Conservation (phyloP, 257 asterid species). For the Eucommia ulmoides region DNA sequence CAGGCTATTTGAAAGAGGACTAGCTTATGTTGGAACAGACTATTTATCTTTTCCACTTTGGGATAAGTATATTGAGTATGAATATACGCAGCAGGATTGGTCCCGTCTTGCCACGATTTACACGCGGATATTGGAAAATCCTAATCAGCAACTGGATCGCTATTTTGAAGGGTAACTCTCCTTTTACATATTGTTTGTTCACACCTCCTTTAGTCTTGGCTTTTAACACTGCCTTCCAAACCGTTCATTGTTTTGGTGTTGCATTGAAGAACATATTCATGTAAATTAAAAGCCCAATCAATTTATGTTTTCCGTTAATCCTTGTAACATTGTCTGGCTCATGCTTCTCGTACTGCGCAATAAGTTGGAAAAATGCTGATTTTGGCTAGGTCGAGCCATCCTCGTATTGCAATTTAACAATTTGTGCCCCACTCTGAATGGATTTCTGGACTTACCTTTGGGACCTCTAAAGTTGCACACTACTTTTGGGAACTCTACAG, state of each 20-base stretch:
- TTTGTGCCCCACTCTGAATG: too few relatives aligned
- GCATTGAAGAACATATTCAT: neutral
- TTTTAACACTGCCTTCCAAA: neutral
- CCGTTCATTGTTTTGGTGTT: slow-evolving; percentile 1
- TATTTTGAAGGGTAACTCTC: slow-evolving; percentile 82
- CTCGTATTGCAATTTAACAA: too few relatives aligned
- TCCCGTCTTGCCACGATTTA: slow-evolving; percentile 70
- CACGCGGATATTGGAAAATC: slow-evolving; percentile 70
- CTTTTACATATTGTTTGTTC: neutral
- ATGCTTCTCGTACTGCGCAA: too few relatives aligned
- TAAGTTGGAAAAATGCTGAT: too few relatives aligned
- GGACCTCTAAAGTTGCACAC: too few relatives aligned
- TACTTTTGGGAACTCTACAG: too few relatives aligned
- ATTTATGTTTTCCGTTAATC: too few relatives aligned
- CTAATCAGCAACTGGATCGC: slow-evolving; percentile 92
- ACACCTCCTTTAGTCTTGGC: neutral
- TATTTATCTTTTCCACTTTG: slow-evolving; percentile 87
- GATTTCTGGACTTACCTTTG: too few relatives aligned
- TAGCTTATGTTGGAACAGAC: slow-evolving; percentile 93
- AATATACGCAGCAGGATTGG: slow-evolving; percentile 83
- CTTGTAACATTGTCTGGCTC: too few relatives aligned
- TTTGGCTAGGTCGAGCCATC: too few relatives aligned
- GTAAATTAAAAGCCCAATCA: too few relatives aligned
- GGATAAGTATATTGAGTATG: slow-evolving; percentile 94
- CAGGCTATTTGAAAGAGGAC: slow-evolving; percentile 95